Evolutionary conservation across 768 basidiomycete species (phyloP), one percentile per base, ranked within the genome.

Genomic region (Cystofilobasidium ferigula): DNA sequence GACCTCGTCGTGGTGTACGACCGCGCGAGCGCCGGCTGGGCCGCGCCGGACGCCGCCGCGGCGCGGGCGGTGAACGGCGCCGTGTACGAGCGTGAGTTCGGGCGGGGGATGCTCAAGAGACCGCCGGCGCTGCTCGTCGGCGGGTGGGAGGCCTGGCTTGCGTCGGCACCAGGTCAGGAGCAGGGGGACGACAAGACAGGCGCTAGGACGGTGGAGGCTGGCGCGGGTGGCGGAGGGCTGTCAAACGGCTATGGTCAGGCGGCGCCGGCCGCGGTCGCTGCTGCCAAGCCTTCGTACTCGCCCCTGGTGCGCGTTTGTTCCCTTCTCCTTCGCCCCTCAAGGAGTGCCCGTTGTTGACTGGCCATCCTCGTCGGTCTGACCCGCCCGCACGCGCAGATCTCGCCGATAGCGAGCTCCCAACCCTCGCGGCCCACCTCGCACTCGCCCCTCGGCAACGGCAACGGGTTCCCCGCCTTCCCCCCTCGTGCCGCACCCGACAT

Each of bases 1-100:
- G 92, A 95, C 70, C 76, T 93, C 26, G 84, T 99, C 30, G 88
- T 86, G 20, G 78, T 97, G 4, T 92, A 92, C 74, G 93, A 98
- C 74, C 66, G 72, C 3, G 58, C 73, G 16, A 76, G 76, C 72
- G 81, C 58, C 3, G 45, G 57, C 56, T 51, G 56, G 24, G 18
- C 60, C 7, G 24, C 26, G 16, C 35, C 35, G 0, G 30, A 24
- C 1, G 42, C 69, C 16, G 45, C 53, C n/a, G 62, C 38, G 24
- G 40, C 20, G 40, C 62, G 47, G 56, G 57, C 45, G n/a, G 48
- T 57, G 28, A 43, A 65, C 24, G 81, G 93, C 28, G 79, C 85
- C 62, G 51, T 95, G 48, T 86, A 82, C 74, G 86, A 86, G 71
- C 79, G 79, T 30, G 86, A 86, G 18, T 89, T 88, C 72, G 77